Percentiles rank a stretch among this genome's conserved stretches.
Conservation (phyloP, 306 rosid genomes). For the Sphenostylis stenocarpa region DNA sequence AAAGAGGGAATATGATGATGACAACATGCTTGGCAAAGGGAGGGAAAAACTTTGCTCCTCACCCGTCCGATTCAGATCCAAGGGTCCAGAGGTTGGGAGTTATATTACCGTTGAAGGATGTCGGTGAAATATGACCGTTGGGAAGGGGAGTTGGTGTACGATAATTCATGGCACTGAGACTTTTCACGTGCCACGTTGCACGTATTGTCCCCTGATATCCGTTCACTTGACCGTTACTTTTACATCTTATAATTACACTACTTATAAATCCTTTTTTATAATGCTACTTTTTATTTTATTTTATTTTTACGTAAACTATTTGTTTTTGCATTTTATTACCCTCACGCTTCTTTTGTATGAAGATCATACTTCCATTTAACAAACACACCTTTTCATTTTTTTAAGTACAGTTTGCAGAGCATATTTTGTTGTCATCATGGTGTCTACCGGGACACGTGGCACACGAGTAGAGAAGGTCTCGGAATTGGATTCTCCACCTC, state of each 20-base stretch:
- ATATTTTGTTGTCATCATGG: not conserved
- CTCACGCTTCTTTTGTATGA: not conserved
- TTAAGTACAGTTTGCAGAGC: not conserved
- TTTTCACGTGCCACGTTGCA: conserved; percentile 36
- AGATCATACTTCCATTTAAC: not conserved
- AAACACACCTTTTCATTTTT: not conserved
- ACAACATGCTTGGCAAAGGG: conserved; percentile 15
- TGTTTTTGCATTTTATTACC: not conserved
- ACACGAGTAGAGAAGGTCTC: not conserved
- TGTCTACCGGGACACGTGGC: not conserved
- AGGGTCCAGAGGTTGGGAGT: conserved; percentile 39
- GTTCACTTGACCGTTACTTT: conserved; percentile 66
- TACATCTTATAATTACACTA: not conserved
- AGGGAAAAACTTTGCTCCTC: not conserved
- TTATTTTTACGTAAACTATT: not conserved
- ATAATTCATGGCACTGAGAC: not conserved
- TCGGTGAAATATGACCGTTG: conserved; percentile 92
- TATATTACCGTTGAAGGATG: conserved; percentile 66
- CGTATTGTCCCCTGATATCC: conserved; percentile 62
- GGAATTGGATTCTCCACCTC: not conserved
- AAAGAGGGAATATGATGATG: conserved; percentile 34
- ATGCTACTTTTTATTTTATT: not conserved
- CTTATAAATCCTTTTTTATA: not conserved
- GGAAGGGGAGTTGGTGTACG: conserved; percentile 47
- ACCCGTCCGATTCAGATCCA: conserved; percentile 61